These are phyloP conservation scores for Cryptococcus sp. DNA, from an alignment of 1,284 basidiomycete genomes.

Conservation along the genomic window DNA sequence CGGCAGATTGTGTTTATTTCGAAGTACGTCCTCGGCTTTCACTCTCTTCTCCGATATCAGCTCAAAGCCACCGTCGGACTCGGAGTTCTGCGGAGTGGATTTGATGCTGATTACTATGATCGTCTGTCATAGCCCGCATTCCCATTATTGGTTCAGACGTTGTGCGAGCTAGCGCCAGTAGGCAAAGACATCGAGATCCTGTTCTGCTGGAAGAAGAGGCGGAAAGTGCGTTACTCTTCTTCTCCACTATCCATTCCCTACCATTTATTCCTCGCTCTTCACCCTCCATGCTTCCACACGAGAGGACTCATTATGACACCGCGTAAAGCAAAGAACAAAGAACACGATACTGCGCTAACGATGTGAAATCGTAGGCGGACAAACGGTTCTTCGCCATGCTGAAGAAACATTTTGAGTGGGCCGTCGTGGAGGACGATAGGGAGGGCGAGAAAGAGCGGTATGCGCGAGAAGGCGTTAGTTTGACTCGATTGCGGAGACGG, in stretches of 20 bases:
- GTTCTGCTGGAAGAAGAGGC: constrained; percentile 91
- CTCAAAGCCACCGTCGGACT: not conserved
- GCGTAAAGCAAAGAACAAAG: not conserved
- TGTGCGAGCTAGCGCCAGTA: constrained; percentile 63
- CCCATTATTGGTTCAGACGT: constrained; percentile 78
- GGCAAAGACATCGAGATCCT: constrained; percentile 66
- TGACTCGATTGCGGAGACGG: constrained; percentile 39
- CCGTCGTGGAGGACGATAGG: constrained; percentile 43
- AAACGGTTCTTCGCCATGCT: constrained; percentile 83
- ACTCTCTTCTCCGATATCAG: not conserved
- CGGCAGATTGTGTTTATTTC: constrained; percentile 93
- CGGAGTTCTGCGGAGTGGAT: too few species aligned
- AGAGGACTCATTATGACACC: not conserved
- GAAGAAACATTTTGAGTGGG: constrained; percentile 73
- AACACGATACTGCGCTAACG: too few species aligned
- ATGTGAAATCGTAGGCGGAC: constrained; percentile 72
- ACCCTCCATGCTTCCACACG: not conserved
- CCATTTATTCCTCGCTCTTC: not conserved
- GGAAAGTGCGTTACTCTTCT: constrained; percentile 64
- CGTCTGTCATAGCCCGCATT: constrained; percentile 66
- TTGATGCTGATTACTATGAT: not conserved
- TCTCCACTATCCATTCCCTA: not conserved
- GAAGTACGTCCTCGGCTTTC: constrained; percentile 55
- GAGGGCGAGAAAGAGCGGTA: constrained; percentile 47
- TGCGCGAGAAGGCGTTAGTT: constrained; percentile 44